A percentile compares a stretch with the other conserved stretches of the same genome.
phyloP scores from a whole-genome alignment of 352 stramenopile species.

The Pelagophyceae sp. region DNA sequence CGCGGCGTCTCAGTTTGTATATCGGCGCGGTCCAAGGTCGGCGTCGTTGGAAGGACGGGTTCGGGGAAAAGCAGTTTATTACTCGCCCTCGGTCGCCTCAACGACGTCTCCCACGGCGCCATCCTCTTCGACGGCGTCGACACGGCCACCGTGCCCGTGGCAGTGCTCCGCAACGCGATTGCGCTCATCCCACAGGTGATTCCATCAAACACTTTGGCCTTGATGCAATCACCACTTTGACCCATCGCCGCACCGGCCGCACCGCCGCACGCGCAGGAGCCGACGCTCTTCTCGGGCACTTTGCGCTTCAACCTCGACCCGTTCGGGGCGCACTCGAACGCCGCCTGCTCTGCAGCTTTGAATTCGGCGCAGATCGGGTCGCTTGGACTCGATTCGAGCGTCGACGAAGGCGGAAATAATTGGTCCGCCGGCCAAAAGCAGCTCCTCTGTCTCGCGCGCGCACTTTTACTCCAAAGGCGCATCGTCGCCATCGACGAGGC shows the following conservation, averaged over 20 bases:
- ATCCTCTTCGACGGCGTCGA: constrained; percentile 79
- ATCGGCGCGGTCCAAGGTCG: constrained; percentile 60
- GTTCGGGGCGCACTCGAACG: constrained; percentile 55
- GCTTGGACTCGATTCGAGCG: constrained; percentile 37
- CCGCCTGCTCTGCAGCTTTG: constrained; percentile 36
- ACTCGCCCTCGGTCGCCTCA: constrained; percentile 70
- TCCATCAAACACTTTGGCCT: no score
- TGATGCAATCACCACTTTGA: no score
- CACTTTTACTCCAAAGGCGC: constrained; percentile 66
- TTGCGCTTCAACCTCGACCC: constrained; percentile 64
- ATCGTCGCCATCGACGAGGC: constrained; percentile 89
- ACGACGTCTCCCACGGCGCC: constrained; percentile 58
- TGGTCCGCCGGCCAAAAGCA: constrained; percentile 84
- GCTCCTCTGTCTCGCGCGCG: constrained; percentile 87
- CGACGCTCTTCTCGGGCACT: constrained; percentile 62
- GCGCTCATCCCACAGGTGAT: constrained; percentile 51
- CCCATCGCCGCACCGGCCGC: no score
- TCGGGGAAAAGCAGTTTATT: constrained; percentile 67
- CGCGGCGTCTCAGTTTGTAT: constrained; percentile 54
- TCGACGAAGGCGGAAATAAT: constrained; percentile 73
- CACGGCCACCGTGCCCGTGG: constrained; percentile 54
- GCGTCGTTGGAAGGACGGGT: constrained; percentile 68
- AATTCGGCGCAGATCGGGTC: background rate
- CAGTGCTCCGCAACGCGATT: constrained; percentile 58
- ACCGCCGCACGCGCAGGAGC: no score